Conservation (phyloP, 257 asterid species). For the Hygrophila difformis region DNA sequence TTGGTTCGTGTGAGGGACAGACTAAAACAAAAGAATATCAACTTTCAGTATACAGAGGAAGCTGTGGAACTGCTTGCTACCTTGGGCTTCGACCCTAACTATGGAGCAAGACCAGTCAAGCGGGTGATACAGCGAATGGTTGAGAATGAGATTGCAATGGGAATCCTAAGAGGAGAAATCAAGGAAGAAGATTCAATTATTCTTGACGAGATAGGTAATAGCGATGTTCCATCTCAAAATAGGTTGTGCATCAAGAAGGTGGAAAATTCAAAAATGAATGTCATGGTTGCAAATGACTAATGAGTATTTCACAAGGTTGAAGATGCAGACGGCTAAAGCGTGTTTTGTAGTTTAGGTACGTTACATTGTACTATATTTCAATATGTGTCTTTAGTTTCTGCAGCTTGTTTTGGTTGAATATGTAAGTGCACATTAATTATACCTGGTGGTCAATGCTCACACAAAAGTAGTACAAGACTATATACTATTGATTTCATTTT, state of each 20-base stretch:
- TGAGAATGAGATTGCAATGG: conserved; percentile 83
- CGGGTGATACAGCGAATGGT: conserved; percentile 83
- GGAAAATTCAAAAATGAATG: conserved; percentile 15
- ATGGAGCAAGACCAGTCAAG: conserved; percentile 92
- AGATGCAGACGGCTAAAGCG: too few species aligned
- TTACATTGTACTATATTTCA: too few species aligned
- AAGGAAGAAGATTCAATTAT: conserved; percentile 57
- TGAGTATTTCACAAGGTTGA: too few species aligned
- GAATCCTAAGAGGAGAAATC: conserved; percentile 56
- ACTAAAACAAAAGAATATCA: conserved; percentile 68
- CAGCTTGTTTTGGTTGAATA: too few species aligned
- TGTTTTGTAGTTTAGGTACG: too few species aligned
- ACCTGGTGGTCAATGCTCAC: too few species aligned
- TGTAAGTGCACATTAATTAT: too few species aligned
- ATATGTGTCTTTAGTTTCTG: too few species aligned
- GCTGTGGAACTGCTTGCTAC: conserved; percentile 52
- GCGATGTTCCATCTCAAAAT: neutral
- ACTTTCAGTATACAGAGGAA: conserved; percentile 43
- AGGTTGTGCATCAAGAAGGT: conserved; percentile 45
- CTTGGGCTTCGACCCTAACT: conserved; percentile 76
- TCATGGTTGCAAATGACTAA: too few species aligned
- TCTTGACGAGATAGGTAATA: conserved; percentile 34
- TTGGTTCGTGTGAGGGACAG: conserved; percentile 63
- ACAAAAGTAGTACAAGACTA: too few species aligned
- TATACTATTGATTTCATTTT: too few species aligned